A percentile compares a stretch with the other conserved stretches of the same genome.
Evolutionary conservation across 352 stramenopile species (phyloP).

Genomic region (Bremia lactucae): DNA sequence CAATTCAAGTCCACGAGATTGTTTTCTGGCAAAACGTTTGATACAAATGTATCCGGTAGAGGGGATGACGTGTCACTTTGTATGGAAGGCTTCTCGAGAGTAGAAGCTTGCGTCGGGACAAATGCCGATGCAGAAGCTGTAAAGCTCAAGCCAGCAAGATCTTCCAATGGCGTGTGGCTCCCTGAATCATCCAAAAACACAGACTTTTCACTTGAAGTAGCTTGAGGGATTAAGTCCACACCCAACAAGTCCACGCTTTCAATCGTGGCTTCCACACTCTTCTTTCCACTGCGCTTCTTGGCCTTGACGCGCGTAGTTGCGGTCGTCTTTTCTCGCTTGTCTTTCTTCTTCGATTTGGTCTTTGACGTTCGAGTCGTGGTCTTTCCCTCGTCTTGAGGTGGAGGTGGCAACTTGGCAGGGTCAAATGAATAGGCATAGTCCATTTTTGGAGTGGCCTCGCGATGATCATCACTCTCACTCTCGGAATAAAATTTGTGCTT

Average conservation of each 20-base stretch:
- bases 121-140: conserved; percentile 6
- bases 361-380: conserved; percentile 11
- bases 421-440: conserved; percentile 44
- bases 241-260: conserved; percentile 39
- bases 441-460: too few relatives aligned
- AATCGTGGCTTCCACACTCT: conserved; percentile 7
- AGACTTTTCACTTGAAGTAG: conserved; percentile 13
- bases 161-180: conserved; percentile 33
- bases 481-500: conserved; percentile 24
- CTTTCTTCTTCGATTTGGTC: conserved; percentile 18
- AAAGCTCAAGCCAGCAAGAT: conserved; percentile 49
- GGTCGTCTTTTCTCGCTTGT: conserved; percentile 19
- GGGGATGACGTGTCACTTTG: background rate
- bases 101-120: background rate
- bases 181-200: conserved; percentile 31
- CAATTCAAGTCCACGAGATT: conserved; percentile 51
- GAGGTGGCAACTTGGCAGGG: conserved; percentile 31
- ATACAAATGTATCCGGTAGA: conserved; percentile 24
- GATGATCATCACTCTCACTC: conserved; percentile 22
- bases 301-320: conserved; percentile 25
- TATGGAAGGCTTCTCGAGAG: background rate
- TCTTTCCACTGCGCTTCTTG: conserved; percentile 21
- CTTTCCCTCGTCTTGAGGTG: conserved; percentile 18
- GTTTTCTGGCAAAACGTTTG: conserved; percentile 51
- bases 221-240: conserved; percentile 30